Conservation (phyloP, 257 asterid species). For the Solanum boliviense region DNA sequence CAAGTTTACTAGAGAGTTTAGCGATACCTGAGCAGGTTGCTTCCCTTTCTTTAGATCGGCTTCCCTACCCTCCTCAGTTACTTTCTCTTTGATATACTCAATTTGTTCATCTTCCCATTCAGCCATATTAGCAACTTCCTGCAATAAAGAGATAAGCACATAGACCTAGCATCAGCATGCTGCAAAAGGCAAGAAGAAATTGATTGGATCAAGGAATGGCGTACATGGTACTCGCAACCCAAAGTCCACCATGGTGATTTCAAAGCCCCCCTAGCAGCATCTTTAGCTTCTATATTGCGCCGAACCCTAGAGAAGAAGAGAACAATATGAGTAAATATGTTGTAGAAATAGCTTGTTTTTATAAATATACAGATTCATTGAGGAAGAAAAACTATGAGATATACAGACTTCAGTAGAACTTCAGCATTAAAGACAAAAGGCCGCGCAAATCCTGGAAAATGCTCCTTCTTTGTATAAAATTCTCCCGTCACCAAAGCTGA, state of each 20-base stretch:
- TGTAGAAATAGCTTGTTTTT: neutral
- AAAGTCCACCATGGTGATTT: slow-evolving; percentile 99
- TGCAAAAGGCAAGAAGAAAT: neutral
- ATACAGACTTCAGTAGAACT: slow-evolving; percentile 63
- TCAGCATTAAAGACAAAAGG: slow-evolving; percentile 79
- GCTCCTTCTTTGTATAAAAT: slow-evolving; percentile 85
- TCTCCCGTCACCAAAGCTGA: slow-evolving; percentile 97
- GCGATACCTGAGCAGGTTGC: slow-evolving; percentile 71
- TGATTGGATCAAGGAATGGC: neutral
- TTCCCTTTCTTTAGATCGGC: slow-evolving; percentile 86
- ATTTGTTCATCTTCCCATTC: slow-evolving; percentile 96
- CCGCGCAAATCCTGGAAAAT: slow-evolving; percentile 96
- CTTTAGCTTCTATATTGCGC: slow-evolving; percentile 68
- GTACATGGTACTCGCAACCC: slow-evolving; percentile 78
- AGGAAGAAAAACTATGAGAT: slow-evolving; percentile 1
- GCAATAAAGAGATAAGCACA: neutral
- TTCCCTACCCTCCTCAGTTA: slow-evolving; percentile 70
- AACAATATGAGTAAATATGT: neutral
- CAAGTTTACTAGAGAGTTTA: neutral
- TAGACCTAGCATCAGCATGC: neutral
- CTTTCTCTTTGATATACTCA: slow-evolving; percentile 83
- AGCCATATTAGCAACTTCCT: slow-evolving; percentile 90
- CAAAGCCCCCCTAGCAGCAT: slow-evolving; percentile 85
- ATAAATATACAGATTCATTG: neutral
- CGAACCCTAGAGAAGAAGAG: slow-evolving; percentile 51